Percentiles rank a stretch among this genome's conserved stretches.
Conservation (phyloP, 495 filamentous ascomycete species). For the Elaphomyces granulatus region DNA sequence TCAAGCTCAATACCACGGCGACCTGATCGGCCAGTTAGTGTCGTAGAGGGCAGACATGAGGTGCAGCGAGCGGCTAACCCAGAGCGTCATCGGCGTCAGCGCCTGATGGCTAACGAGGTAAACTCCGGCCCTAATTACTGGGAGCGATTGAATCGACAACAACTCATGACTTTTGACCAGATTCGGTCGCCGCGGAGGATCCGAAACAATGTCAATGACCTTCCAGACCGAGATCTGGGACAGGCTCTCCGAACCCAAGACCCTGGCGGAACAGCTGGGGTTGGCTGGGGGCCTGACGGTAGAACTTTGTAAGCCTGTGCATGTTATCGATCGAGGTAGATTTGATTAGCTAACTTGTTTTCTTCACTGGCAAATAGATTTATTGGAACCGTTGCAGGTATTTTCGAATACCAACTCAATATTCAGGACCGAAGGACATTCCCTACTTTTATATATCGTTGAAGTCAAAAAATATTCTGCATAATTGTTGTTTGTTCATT, state of each 20-base stretch:
- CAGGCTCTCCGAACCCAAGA: conserved; percentile 23
- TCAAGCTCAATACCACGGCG: conserved; percentile 23
- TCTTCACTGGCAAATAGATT: conserved; percentile 33
- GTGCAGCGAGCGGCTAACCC: conserved; percentile 17
- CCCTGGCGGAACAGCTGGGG: conserved; percentile 44
- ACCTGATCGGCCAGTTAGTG: conserved; percentile 15
- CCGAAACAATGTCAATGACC: conserved; percentile 26
- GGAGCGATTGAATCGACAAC: conserved; percentile 13
- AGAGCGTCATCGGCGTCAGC: conserved; percentile 30
- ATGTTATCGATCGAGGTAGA: neutral
- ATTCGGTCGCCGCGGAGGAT: conserved; percentile 31
- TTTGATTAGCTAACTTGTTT: neutral
- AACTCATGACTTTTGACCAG: conserved; percentile 22
- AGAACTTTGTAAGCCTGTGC: conserved; percentile 47
- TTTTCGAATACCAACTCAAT: conserved; percentile 60
- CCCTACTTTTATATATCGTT: conserved; percentile 45
- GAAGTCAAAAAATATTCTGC: too few species aligned
- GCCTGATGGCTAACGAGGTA: conserved; percentile 26
- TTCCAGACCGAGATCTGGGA: conserved; percentile 23
- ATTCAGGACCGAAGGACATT: conserved; percentile 48
- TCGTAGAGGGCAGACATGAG: conserved; percentile 19
- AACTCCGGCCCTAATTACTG: neutral
- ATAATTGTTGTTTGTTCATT: too few species aligned
- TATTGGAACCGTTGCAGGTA: conserved; percentile 57
- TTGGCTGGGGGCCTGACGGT: conserved; percentile 58